phyloP scores from a whole-genome alignment of 257 asterid species.

The Plantago ovata region DNA sequence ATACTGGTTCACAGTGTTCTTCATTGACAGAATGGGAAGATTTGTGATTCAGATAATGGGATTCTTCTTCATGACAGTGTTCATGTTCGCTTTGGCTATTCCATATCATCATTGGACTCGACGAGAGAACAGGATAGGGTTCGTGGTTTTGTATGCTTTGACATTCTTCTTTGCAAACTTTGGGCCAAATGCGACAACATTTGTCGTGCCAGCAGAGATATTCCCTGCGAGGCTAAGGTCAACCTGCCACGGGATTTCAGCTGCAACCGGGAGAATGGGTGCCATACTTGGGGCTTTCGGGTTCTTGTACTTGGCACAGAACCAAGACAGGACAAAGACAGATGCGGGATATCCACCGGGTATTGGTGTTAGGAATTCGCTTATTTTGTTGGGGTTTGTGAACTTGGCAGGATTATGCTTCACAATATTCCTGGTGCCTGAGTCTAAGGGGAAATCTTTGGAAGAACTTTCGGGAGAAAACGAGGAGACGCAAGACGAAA shows the following conservation, averaged over 20 bases:
- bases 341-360: slow-evolving; percentile 39
- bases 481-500: slow-evolving; percentile 1
- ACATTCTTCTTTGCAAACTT: slow-evolving; percentile 39
- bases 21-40: slow-evolving; percentile 30
- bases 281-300: slow-evolving; percentile 36
- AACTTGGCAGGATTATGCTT: slow-evolving; percentile 24
- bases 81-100: slow-evolving; percentile 34
- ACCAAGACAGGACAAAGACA: slow-evolving; percentile 19
- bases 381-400: slow-evolving; percentile 24
- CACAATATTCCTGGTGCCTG: slow-evolving; percentile 37
- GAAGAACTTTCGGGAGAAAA: slow-evolving; percentile 35
- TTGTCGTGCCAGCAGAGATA: slow-evolving; percentile 37
- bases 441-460: slow-evolving; percentile 30
- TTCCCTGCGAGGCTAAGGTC: slow-evolving; percentile 32
- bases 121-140: slow-evolving; percentile 29
- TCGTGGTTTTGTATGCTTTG: too few species aligned
- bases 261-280: slow-evolving; percentile 35
- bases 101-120: slow-evolving; percentile 35
- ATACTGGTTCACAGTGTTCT: slow-evolving; percentile 33
- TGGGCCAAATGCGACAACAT: slow-evolving; percentile 36
- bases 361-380: slow-evolving; percentile 31
- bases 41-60: slow-evolving; percentile 28
- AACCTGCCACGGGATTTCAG: slow-evolving; percentile 37
- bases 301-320: slow-evolving; percentile 33
- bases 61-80: slow-evolving; percentile 33